Percentiles rank a stretch among this genome's conserved stretches.
phyloP scores from a whole-genome alignment of 352 stramenopile genomes.

The Globisporangium okanoganense region DNA sequence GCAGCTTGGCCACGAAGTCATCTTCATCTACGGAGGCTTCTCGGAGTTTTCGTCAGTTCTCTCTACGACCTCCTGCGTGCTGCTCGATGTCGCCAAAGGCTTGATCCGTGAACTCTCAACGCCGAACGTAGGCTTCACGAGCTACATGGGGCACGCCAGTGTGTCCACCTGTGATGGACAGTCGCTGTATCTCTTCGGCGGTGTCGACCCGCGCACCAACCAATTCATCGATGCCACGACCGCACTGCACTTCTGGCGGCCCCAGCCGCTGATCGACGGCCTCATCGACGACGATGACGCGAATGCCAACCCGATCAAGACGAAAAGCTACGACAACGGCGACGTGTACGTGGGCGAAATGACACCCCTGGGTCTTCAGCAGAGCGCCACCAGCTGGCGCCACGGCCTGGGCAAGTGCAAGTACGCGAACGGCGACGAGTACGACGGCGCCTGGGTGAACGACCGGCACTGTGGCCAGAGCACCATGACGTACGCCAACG shows the following conservation, averaged over 20 bases:
- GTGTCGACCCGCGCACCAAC: conserved; percentile 23
- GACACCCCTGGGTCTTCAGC: not conserved
- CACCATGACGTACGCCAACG: conserved; percentile 44
- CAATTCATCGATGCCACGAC: conserved; percentile 35
- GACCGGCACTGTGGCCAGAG: conserved; percentile 47
- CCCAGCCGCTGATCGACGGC: conserved; percentile 28
- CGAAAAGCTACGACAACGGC: conserved; percentile 46
- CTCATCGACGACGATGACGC: conserved; percentile 24
- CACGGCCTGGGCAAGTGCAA: conserved; percentile 64
- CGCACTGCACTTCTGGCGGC: conserved; percentile 60
- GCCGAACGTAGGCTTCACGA: conserved; percentile 31
- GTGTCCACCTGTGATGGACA: conserved; percentile 30
- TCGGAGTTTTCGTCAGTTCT: conserved; percentile 25
- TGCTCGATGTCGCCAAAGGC: conserved; percentile 34
- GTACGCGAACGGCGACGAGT: conserved; percentile 49
- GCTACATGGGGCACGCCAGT: conserved; percentile 44
- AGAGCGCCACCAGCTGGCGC: conserved; percentile 15
- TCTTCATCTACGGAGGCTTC: conserved; percentile 63
- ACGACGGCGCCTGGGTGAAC: conserved; percentile 65
- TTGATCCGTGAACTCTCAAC: conserved; percentile 25
- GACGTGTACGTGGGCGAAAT: conserved; percentile 75
- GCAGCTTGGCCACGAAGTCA: conserved; percentile 10
- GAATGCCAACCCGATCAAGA: conserved; percentile 35
- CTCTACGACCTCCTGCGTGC: conserved; percentile 25
- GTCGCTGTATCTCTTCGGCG: conserved; percentile 62